Base-by-base conservation (phyloP, 495 filamentous ascomycete genomes). In the Cenococcum geophilum region DNA sequence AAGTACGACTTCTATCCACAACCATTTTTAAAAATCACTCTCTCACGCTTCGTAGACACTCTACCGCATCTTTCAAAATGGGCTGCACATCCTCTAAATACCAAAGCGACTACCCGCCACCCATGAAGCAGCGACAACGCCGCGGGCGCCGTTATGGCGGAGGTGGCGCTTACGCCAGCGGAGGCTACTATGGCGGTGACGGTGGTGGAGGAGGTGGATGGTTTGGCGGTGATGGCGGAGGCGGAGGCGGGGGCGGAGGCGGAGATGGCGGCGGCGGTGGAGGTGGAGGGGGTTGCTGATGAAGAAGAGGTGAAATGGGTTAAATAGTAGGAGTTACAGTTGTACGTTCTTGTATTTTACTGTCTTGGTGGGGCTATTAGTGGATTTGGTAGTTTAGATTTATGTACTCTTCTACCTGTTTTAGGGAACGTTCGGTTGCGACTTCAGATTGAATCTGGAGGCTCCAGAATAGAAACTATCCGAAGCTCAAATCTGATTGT, bases 81-180 rank as follows among this genome's bases (percentile, higher is more conserved):
- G 56, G 56, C 25, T 58, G 56, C 56, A 27, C 21, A 16, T 58
- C 56, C 22, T 58, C 56, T 5, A 58, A 58, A 49, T 20, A 20
- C 27, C 11, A 37, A 18, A 18, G 18, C 49, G 37, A 36, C 58
- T 37, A 23, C 40, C 37, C 37, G n/a, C 37, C 57, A 9, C 9
- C 45, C 22, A 35, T 47, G 48, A n/a, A 18, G 11, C 45, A 53
- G 14, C 23, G 2, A 5, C 21, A 12, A 4, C 53, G 23, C 20
- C n/a, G 22, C 4, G 34, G 34, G 18, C 32, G 36, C 36, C 18
- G n/a, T 5, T 18, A 10, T 45, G 40, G 40, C 12, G 18, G 18
- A 45, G 40, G 40, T 16, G 40, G 40, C 4, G 40, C 3, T 14
- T 18, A 45, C 18, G 40, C 4, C 18, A 10, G 40, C 1, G 40